Percentiles rank a stretch among this genome's conserved stretches.
Evolutionary conservation across 1,284 basidiomycete genomes (phyloP).

Genomic region (Boletus holoroseus): DNA sequence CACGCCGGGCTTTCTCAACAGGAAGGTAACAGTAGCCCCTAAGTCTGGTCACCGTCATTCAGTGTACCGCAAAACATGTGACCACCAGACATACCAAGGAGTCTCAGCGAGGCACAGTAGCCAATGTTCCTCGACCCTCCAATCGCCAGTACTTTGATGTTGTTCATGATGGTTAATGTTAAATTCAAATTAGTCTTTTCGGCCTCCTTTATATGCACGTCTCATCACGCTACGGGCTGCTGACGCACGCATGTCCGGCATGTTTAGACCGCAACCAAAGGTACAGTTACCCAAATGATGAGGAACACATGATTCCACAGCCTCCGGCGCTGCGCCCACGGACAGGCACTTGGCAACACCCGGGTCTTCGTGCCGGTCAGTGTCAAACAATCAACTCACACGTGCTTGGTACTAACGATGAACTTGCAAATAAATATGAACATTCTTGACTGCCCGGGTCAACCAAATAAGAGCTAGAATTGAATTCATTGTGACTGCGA

Average conservation of each 20-base stretch:
- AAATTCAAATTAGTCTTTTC: background rate
- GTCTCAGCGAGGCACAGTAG: conserved; percentile 46
- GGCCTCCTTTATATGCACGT: conserved; percentile 8
- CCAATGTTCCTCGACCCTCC: conserved; percentile 64
- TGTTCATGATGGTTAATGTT: conserved; percentile 20
- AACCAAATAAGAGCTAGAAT: background rate
- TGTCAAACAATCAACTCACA: background rate
- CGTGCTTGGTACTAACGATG: background rate
- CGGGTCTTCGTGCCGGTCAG: too few relatives aligned
- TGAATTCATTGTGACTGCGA: background rate
- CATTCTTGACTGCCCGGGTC: background rate
- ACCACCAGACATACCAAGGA: conserved; percentile 42
- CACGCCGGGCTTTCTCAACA: conserved; percentile 38
- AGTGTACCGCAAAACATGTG: background rate
- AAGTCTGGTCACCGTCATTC: conserved; percentile 30
- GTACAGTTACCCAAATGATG: too few relatives aligned
- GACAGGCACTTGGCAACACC: too few relatives aligned
- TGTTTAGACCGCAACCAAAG: too few relatives aligned
- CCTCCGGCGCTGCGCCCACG: background rate
- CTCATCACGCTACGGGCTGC: conserved; percentile 3
- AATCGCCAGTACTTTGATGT: conserved; percentile 40
- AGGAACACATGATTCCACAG: conserved; percentile 1
- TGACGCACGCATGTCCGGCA: too few relatives aligned
- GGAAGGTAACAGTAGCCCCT: conserved; percentile 48
- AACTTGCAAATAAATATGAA: background rate